A percentile compares a stretch with the other conserved stretches of the same genome.
phyloP scores from a whole-genome alignment of 2,329 filamentous ascomycete species.

The Amylocarpus encephaloides region DNA sequence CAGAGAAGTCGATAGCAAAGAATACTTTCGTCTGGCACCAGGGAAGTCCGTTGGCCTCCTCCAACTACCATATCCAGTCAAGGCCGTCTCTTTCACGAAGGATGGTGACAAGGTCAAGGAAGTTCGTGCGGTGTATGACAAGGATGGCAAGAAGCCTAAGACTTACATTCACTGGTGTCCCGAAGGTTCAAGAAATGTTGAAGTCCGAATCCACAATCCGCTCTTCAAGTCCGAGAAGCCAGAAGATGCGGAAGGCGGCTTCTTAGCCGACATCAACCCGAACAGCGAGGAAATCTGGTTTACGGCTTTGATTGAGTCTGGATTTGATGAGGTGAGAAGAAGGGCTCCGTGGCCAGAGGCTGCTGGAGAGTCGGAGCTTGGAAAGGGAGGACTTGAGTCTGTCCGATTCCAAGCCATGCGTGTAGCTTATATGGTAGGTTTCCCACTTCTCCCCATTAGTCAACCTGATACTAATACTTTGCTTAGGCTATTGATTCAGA shows the following conservation, averaged over 20 bases:
- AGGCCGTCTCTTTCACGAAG: constrained; percentile 64
- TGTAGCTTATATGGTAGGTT: constrained; percentile 58
- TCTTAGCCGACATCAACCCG: constrained; percentile 77
- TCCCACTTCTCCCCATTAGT: neutral
- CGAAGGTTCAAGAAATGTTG: constrained; percentile 59
- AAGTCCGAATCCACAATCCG: constrained; percentile 72
- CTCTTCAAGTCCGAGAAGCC: constrained; percentile 87
- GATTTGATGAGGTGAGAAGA: constrained; percentile 68
- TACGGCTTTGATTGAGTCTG: constrained; percentile 73
- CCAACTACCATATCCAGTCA: constrained; percentile 63
- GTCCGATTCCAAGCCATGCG: constrained; percentile 89
- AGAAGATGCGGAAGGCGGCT: constrained; percentile 69
- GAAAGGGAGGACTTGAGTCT: constrained; percentile 59
- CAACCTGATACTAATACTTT: constrained; percentile 1
- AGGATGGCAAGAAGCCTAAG: constrained; percentile 67
- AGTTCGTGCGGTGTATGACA: constrained; percentile 62
- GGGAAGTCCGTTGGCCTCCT: constrained; percentile 69
- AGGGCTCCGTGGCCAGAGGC: constrained; percentile 78
- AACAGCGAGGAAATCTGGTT: constrained; percentile 75
- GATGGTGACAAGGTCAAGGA: constrained; percentile 54
- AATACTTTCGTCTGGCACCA: constrained; percentile 74
- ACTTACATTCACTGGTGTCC: constrained; percentile 89
- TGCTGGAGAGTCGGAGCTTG: constrained; percentile 56
- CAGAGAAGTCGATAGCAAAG: constrained; percentile 62
- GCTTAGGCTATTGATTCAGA: constrained; percentile 65